These are phyloP conservation scores for Sporothrix schenckii DNA, from an alignment of 2,329 filamentous ascomycete species.

Conservation along the genomic window DNA sequence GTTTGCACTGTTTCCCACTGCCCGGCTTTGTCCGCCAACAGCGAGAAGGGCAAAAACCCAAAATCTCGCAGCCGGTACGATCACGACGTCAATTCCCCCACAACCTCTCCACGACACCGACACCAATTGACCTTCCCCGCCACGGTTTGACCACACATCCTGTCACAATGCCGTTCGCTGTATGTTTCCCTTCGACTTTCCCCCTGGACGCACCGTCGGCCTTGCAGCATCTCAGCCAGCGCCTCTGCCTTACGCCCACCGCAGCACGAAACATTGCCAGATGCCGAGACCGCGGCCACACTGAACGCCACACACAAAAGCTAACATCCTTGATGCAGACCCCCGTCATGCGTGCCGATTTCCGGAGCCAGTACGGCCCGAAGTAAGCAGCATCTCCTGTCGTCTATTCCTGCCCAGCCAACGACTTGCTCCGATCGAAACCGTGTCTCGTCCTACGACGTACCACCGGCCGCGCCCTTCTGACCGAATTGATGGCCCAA, in stretches of 20 bases:
- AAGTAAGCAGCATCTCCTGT: slow-evolving; percentile 56
- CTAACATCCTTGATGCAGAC: slow-evolving; percentile 45
- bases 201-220: neutral
- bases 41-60: slow-evolving; percentile 29
- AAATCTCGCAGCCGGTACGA: slow-evolving; percentile 40
- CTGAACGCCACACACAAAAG: neutral
- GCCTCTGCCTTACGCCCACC: neutral
- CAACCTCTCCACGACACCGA: neutral
- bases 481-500: neutral
- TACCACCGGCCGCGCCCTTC: neutral
- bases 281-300: slow-evolving; percentile 5
- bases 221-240: neutral
- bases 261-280: neutral
- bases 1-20: slow-evolving; percentile 9
- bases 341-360: slow-evolving; percentile 52
- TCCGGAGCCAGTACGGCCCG: slow-evolving; percentile 67
- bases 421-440: neutral
- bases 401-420: neutral
- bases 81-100: slow-evolving; percentile 33
- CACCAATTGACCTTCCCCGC: slow-evolving; percentile 31
- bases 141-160: slow-evolving; percentile 14
- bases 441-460: neutral
- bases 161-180: slow-evolving; percentile 40
- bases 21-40: slow-evolving; percentile 42
- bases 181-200: slow-evolving; percentile 35